Base-by-base conservation (phyloP, 257 asterid species). In the Perilla frutescens region DNA sequence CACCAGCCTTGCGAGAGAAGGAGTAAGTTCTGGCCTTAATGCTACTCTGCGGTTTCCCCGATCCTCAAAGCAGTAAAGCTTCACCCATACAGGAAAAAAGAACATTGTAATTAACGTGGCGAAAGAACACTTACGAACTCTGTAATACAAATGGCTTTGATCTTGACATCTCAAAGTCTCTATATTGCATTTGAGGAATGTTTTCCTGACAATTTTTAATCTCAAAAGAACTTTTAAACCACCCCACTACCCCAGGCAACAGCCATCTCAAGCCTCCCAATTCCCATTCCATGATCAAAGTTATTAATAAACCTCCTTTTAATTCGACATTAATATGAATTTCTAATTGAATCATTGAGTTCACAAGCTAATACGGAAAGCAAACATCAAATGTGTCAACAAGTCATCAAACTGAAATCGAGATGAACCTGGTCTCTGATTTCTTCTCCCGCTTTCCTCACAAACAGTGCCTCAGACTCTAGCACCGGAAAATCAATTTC, bases 391-490 rank as follows among this genome's bases (percentile, higher is more conserved):
- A 61, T 67, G 54, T 7, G 54, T 32, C 9, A 55, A 76, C 48
- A 40, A 26, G 50, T 10, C 4, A 50, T 41, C 29, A 20, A 68
- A 77, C 55, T 34, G 68, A 11, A 67, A 51, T 59, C 5, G 11
- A 58, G 12, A 80, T 64, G 75, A 81, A 91, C 98, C 98, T 95
- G 98, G 78, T 92, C 97, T 77, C 86, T 90, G 29, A 95, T 95
- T 83, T 95, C 97, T 84, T 95, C 99, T 70, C 99, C 99, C 82
- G 96, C 99, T 80, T 95, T 95, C 83, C 99, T 89, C 26, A 95
- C 81, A 82, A 81, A 95, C 73, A 95, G 81, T 12, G 97, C 96
- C 84, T 92, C 98, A 0, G 99, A 87, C 81, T 95, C 99, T 57
- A 95, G 87, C 54, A 95, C 96, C 1, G 99, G 99, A 81, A 87